Evolutionary conservation across 352 stramenopile species (phyloP), one percentile per base, ranked within the genome.

Genomic region (Phytophthora tentaculata): DNA sequence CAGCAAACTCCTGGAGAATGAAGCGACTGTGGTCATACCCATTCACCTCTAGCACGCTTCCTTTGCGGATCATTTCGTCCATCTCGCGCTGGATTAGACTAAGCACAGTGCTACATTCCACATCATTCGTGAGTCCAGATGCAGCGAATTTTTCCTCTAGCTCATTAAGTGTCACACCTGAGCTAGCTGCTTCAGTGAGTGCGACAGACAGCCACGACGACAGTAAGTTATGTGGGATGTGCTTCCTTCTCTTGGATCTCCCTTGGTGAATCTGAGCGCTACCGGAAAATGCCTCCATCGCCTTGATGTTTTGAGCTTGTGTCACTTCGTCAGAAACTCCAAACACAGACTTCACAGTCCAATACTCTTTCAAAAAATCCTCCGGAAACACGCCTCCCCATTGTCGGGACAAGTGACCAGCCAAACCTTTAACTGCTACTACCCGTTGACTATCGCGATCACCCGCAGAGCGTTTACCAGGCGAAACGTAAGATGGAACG

Each of bases 331-430:
- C 77, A 50, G 63, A 70, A 19, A 73, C 26, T 5, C 63, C 49
- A 68, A 86, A 82, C 35, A 83, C 65, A 2, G 75, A 83, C 44
- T 84, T 95, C 1, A 95, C 82, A 10, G 55, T 59, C 86, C 86
- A 95, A 53, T 87, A 91, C 16, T 91, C 83, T 17, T 84, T 83
- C 28, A 93, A 54, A 54, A 94, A 93, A 47, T 91, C 82, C 28
- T 95, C 84, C 1, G 83, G 81, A 5, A 69, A 60, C 3, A 80
- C 73, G 0, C 83, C 84, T 56, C 65, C 68, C 29, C 74, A 91
- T 22, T 70, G 64, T 5, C 69, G 75, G 5, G 80, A 81, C 8
- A 95, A 66, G 67, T 95, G 86, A 37, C 83, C 86, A 0, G 80
- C 71, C 39, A 91, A 64, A n/a, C 86, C 86, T 61, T 91, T 92